Percentiles rank a stretch among this genome's conserved stretches.
These are phyloP conservation scores for Nyssa sinensis DNA, from an alignment of 148 eudicot genomes.

Conservation along the genomic window DNA sequence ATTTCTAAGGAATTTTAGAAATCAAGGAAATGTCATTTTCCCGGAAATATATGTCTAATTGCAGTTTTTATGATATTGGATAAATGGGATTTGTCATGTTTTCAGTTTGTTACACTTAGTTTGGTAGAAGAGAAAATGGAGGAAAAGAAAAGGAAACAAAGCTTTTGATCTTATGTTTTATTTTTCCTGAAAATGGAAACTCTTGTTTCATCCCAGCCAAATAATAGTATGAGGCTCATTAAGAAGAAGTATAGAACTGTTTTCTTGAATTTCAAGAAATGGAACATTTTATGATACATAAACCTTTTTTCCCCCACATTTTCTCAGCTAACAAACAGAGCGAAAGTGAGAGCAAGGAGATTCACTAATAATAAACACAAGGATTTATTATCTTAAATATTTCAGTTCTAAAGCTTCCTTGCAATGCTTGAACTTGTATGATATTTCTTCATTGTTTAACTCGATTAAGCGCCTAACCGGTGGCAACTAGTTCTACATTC, in stretches of 20 bases:
- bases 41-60: too few relatives aligned
- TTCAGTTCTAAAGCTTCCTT: not conserved
- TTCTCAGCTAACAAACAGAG: not conserved
- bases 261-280: too few relatives aligned
- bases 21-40: too few relatives aligned
- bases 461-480: not conserved
- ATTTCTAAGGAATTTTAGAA: too few relatives aligned
- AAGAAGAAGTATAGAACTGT: too few relatives aligned
- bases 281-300: too few relatives aligned
- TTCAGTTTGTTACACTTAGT: not conserved
- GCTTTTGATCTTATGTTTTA: not conserved
- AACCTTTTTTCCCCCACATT: not conserved
- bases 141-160: not conserved
- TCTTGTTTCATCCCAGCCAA: too few relatives aligned
- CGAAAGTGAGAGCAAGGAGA: too few relatives aligned
- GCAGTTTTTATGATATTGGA: not conserved
- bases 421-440: not conserved
- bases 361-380: not conserved
- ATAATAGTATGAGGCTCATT: too few relatives aligned
- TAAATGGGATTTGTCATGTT: not conserved
- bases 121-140: not conserved
- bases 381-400: too few relatives aligned
- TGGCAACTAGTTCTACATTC: too few relatives aligned
- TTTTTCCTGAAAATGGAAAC: too few relatives aligned
- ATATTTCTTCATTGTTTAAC: not conserved